These are phyloP conservation scores for Tetrastigma voinierianum DNA, from an alignment of 164 flowering plant species.

Conservation along the genomic window DNA sequence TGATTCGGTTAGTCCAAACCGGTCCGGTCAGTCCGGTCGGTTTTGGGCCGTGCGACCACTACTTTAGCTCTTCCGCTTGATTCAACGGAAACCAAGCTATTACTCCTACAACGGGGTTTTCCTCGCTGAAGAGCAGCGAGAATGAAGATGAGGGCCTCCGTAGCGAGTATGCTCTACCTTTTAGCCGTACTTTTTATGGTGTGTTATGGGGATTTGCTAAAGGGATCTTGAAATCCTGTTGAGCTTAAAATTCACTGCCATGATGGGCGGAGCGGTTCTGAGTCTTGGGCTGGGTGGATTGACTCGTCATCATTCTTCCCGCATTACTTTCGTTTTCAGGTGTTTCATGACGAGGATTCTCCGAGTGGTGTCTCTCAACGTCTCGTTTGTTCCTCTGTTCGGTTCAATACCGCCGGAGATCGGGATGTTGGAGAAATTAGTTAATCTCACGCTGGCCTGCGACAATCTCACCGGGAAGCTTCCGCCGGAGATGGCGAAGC, in stretches of 20 bases:
- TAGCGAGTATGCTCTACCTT: neutral
- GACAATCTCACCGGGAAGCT: slow-evolving; percentile 65
- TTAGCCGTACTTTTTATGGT: slow-evolving; percentile 7
- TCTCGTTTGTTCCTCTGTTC: slow-evolving; percentile 46
- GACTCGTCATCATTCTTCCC: slow-evolving; percentile 25
- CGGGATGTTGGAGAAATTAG: slow-evolving; percentile 50
- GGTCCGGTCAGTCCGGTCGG: too few relatives aligned
- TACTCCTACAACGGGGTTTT: neutral
- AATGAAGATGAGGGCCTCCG: slow-evolving; percentile 1
- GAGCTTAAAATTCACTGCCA: slow-evolving; percentile 49
- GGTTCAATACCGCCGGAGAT: slow-evolving; percentile 65
- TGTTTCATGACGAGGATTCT: slow-evolving; percentile 43
- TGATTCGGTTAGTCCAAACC: too few relatives aligned
- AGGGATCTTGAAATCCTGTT: slow-evolving; percentile 48
- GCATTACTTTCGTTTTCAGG: slow-evolving; percentile 78
- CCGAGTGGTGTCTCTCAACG: slow-evolving; percentile 59
- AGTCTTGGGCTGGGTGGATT: slow-evolving; percentile 59
- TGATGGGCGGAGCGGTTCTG: slow-evolving; percentile 41
- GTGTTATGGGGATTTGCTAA: slow-evolving; percentile 3
- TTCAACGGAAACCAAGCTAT: neutral
- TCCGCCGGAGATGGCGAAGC: slow-evolving; percentile 51
- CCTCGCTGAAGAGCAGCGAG: neutral
- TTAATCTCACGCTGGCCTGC: slow-evolving; percentile 49
- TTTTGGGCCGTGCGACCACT: too few relatives aligned
- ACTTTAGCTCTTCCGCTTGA: too few relatives aligned